Percentiles rank a stretch among this genome's conserved stretches.
Evolutionary conservation across 345 rosid species (phyloP).

Genomic region (Leavenworthia alabamica): DNA sequence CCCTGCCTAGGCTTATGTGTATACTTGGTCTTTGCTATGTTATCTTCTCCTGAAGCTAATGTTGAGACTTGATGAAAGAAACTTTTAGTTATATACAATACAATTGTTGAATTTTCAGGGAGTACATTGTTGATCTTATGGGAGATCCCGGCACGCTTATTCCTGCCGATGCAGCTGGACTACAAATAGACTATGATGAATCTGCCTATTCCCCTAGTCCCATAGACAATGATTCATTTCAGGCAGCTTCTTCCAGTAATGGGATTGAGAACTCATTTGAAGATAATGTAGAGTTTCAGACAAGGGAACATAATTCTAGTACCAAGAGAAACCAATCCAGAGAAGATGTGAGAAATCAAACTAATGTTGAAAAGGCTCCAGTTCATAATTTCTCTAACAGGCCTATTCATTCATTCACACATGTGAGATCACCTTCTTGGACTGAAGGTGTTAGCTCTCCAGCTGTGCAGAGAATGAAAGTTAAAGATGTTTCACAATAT

Average conservation of each 20-base stretch:
- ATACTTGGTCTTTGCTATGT: not conserved
- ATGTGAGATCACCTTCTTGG: constrained; percentile 91
- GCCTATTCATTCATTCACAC: constrained; percentile 48
- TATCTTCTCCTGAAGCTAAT: not conserved
- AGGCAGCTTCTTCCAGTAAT: constrained; percentile 55
- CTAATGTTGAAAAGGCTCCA: constrained; percentile 14
- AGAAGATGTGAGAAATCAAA: constrained; percentile 8
- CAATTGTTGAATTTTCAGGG: constrained; percentile 45
- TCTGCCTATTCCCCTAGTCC: constrained; percentile 51
- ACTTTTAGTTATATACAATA: not conserved
- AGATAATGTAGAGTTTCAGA: constrained; percentile 48
- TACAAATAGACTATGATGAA: constrained; percentile 53
- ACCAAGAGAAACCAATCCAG: constrained; percentile 36
- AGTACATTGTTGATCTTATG: constrained; percentile 92
- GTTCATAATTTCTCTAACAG: constrained; percentile 40
- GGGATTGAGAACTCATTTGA: constrained; percentile 51
- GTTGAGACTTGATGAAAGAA: not conserved
- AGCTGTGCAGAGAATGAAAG: constrained; percentile 78
- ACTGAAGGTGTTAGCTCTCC: constrained; percentile 96
- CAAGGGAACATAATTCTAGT: constrained; percentile 40
- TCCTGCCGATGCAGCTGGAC: constrained; percentile 79
- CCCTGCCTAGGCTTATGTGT: not conserved
- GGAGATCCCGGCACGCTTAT: constrained; percentile 96
- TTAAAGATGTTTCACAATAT: constrained; percentile 85
- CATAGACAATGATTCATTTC: constrained; percentile 47